A percentile compares a stretch with the other conserved stretches of the same genome.
These are phyloP conservation scores for Starmerella floricola DNA, from an alignment of 805 yeast species.

Conservation along the genomic window DNA sequence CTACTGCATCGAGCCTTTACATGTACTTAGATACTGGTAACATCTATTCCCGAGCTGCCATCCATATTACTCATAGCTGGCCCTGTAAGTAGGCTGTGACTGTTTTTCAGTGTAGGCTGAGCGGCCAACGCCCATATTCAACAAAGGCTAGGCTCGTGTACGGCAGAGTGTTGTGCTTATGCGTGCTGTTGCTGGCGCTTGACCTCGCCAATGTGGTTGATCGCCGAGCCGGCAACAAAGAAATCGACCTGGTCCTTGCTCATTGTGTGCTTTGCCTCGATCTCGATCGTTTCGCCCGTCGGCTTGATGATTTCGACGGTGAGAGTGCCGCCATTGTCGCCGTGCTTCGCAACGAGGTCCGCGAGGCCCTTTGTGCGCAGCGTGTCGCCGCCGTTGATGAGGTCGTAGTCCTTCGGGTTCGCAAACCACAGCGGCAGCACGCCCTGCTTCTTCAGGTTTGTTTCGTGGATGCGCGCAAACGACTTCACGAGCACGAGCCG, in stretches of 20 bases:
- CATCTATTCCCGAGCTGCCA: too few species aligned
- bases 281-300: conserved; percentile 55
- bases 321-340: conserved; percentile 77
- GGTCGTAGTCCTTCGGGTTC: conserved; percentile 79
- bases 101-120: too few species aligned
- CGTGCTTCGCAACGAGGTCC: conserved; percentile 68
- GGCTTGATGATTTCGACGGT: conserved; percentile 58
- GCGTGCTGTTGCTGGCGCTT: conserved; percentile 5
- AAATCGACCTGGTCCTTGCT: conserved; percentile 90
- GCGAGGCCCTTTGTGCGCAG: conserved; percentile 60
- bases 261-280: conserved; percentile 88
- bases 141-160: too few species aligned
- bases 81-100: too few species aligned
- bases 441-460: conserved; percentile 96
- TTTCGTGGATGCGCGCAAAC: conserved; percentile 96
- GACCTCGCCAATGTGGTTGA: conserved; percentile 68
- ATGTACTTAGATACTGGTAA: too few species aligned
- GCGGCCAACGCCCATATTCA: too few species aligned
- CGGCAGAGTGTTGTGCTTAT: too few species aligned
- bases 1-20: too few species aligned
- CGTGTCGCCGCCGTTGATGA: conserved; percentile 60
- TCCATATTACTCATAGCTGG: too few species aligned
- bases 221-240: conserved; percentile 95
- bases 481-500: conserved; percentile 78
- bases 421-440: conserved; percentile 91